These are phyloP conservation scores for Citrus maxima DNA, from an alignment of 345 rosid species.

Conservation along the genomic window DNA sequence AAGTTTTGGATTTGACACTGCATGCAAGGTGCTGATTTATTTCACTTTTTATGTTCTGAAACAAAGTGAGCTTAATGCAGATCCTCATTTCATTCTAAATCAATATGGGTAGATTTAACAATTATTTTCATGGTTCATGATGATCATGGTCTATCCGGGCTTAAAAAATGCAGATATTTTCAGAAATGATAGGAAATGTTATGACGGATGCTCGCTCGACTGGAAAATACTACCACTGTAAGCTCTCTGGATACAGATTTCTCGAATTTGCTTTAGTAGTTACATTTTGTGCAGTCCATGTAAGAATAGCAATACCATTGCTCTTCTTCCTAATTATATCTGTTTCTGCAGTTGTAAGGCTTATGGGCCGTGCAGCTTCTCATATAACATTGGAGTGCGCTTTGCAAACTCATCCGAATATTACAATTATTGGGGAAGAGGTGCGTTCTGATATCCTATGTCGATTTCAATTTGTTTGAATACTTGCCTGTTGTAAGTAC, in stretches of 20 bases:
- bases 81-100: neutral
- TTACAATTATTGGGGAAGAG: slow-evolving; percentile 45
- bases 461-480: neutral
- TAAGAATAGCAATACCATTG: neutral
- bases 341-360: slow-evolving; percentile 33
- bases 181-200: slow-evolving; percentile 46
- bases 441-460: slow-evolving; percentile 4
- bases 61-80: neutral
- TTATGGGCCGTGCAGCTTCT: slow-evolving; percentile 50
- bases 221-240: slow-evolving; percentile 48
- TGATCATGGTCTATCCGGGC: neutral
- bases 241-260: slow-evolving; percentile 7
- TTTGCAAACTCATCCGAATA: slow-evolving; percentile 47
- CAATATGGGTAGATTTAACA: neutral
- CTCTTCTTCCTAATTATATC: neutral
- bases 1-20: slow-evolving; percentile 49
- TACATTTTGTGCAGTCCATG: too few species aligned
- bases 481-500: too few species aligned
- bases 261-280: neutral
- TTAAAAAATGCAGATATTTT: slow-evolving; percentile 28
- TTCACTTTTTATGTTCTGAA: neutral
- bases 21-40: slow-evolving; percentile 36
- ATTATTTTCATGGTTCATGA: neutral
- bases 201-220: slow-evolving; percentile 49
- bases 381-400: slow-evolving; percentile 49